phyloP scores from a whole-genome alignment of 768 basidiomycete species.

The Favolaschia claudopus region DNA sequence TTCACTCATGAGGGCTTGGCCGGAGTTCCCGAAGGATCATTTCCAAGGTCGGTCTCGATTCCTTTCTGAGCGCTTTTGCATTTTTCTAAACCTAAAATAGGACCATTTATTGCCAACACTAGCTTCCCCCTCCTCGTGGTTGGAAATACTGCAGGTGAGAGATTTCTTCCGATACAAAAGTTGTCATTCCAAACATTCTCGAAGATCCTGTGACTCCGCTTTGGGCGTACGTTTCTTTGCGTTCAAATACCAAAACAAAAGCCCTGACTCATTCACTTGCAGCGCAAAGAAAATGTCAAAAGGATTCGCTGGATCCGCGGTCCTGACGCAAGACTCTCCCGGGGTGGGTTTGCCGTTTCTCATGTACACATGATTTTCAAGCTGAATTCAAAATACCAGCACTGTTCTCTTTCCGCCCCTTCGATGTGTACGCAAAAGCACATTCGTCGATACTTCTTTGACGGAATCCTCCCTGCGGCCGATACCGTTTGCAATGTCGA shows the following conservation, averaged over 20 bases:
- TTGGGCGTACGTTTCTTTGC: neutral
- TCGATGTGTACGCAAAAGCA: conserved; percentile 34
- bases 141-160: conserved; percentile 27
- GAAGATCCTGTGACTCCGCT: conserved; percentile 29
- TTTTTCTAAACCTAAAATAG: conserved; percentile 14
- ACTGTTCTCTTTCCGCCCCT: conserved; percentile 33
- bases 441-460: conserved; percentile 25
- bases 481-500: conserved; percentile 5
- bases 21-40: conserved; percentile 4
- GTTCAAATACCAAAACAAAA: neutral
- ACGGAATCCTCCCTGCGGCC: conserved; percentile 21
- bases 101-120: conserved; percentile 38
- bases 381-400: conserved; percentile 18
- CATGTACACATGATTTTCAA: neutral
- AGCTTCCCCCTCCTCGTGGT: conserved; percentile 41
- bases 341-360: conserved; percentile 17
- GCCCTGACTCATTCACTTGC: neutral
- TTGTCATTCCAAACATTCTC: neutral
- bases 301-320: conserved; percentile 23
- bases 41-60: conserved; percentile 1
- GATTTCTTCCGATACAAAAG: neutral
- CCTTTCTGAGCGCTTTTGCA: conserved; percentile 27
- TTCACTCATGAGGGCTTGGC: neutral
- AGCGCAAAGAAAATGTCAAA: conserved; percentile 17
- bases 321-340: conserved; percentile 26